Base-by-base conservation (phyloP, 1,139 yeast genomes). In the Magnusiomyces suaveolens region DNA sequence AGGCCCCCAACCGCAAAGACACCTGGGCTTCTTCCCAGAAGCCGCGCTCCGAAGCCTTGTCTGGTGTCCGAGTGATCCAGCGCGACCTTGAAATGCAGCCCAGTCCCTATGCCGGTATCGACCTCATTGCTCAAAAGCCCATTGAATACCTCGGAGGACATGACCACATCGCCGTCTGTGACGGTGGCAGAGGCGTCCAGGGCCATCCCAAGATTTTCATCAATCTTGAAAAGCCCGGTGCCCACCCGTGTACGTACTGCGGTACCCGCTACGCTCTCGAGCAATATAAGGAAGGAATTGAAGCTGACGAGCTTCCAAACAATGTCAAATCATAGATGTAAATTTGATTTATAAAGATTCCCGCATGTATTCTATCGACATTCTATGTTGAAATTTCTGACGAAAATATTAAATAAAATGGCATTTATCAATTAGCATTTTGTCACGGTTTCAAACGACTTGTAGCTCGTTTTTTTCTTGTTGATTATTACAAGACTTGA, bases 141-240 rank as follows among this genome's bases (percentile, higher is more conserved):
- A 72, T 87, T 51, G 74, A 81, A 63, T 84, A 79, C 67, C 73
- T 87, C 61, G 33, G 24, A 4, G 51, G 33, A n/a, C 80, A 79
- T 61, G 75, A 75, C 43, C 77, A 79, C 64, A 69, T 81, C 56
- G 96, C 95, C 1, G 94, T 84, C 23, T 87, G 96, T 67, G 88
- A 85, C 65, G 96, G 95, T 44, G 87, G 87, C 63, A 81, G 76
- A 64, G 88, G 87, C 24, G 79, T 80, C 41, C 82, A 81, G 64
- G 96, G 96, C 24, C 96, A 87, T 68, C 96, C 96, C 52, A 85
- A 84, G 71, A 81, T 87, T 43, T 87, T 73, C 69, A 87, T 87
- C 70, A 86, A 85, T 71, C 77, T 87, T 66, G 95, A 87, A 67
- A 82, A 81, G 67, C 84, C 88, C 29, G 80, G 81, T 60, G 76